These are phyloP conservation scores for Tagetes patula DNA, from an alignment of 129 eudicot species.

Conservation along the genomic window DNA sequence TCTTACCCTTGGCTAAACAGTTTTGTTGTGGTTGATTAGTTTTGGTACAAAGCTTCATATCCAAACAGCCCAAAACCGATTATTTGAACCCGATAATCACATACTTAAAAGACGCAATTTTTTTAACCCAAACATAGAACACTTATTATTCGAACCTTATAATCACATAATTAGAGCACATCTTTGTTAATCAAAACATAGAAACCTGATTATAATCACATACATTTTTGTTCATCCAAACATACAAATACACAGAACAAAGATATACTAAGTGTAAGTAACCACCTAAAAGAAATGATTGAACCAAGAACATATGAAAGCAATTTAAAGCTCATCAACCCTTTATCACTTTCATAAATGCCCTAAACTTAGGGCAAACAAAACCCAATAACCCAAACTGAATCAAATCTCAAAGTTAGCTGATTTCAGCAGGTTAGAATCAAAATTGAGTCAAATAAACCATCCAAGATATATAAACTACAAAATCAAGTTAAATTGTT, in stretches of 20 bases:
- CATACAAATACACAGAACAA: constrained; percentile 1
- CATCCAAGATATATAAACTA: too few relatives aligned
- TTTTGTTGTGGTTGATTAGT: background rate
- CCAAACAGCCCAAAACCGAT: background rate
- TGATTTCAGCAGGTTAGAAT: constrained; percentile 1
- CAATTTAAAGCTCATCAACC: background rate
- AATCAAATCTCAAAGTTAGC: background rate
- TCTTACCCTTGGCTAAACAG: constrained; percentile 6
- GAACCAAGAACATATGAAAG: background rate
- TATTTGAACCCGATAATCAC: background rate
- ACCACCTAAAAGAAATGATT: background rate
- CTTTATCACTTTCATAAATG: background rate
- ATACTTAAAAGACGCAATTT: background rate
- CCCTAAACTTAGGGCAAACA: constrained; percentile 26
- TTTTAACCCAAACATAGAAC: background rate
- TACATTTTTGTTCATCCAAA: background rate
- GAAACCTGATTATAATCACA: background rate
- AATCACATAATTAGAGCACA: background rate
- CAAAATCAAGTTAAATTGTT: too few relatives aligned
- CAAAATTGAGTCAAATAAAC: background rate
- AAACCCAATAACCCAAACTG: background rate
- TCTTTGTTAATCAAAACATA: background rate
- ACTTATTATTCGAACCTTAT: background rate
- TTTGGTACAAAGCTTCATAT: background rate
- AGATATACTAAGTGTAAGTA: background rate